Percentiles rank a stretch among this genome's conserved stretches.
Conservation (phyloP, 2,329 filamentous ascomycete species). For the Ophiostoma ips region DNA sequence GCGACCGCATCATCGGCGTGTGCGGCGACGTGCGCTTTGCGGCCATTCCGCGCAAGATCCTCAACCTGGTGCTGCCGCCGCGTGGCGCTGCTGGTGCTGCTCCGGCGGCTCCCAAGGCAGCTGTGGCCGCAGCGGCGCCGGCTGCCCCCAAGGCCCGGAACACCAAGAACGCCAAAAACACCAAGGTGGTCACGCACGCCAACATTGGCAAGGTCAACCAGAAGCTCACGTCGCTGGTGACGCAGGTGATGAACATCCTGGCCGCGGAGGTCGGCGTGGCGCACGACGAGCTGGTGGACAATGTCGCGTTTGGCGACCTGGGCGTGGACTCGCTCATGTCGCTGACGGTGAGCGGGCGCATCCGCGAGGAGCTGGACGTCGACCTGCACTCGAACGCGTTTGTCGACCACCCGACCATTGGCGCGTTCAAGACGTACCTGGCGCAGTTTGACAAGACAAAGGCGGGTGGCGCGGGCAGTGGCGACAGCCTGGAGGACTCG, state of each 20-base stretch:
- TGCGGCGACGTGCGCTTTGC: constrained; percentile 49
- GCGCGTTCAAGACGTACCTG: constrained; percentile 34
- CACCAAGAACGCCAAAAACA: constrained; percentile 25
- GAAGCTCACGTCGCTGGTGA: constrained; percentile 33
- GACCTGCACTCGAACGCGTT: constrained; percentile 39
- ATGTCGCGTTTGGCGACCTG: constrained; percentile 41
- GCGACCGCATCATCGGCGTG: constrained; percentile 34
- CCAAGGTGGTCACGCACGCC: constrained; percentile 30
- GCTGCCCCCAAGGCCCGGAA: constrained; percentile 18
- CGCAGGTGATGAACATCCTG: constrained; percentile 36
- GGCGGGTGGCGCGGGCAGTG: constrained; percentile 5
- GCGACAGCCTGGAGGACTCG: constrained; percentile 17
- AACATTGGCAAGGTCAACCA: constrained; percentile 36
- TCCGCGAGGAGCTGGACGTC: constrained; percentile 44
- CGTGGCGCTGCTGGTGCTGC: constrained; percentile 29
- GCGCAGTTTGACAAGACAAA: constrained; percentile 24
- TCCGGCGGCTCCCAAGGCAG: constrained; percentile 18
- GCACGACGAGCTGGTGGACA: constrained; percentile 40
- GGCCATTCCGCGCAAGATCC: constrained; percentile 49
- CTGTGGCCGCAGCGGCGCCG: constrained; percentile 18
- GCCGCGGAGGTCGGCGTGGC: constrained; percentile 42
- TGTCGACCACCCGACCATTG: constrained; percentile 39
- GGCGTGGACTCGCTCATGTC: constrained; percentile 50
- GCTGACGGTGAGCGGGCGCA: constrained; percentile 40
- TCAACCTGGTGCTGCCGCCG: constrained; percentile 54